These are phyloP conservation scores for Linnemannia exigua DNA, from an alignment of 192 early-diverging fungal species.

Conservation along the genomic window DNA sequence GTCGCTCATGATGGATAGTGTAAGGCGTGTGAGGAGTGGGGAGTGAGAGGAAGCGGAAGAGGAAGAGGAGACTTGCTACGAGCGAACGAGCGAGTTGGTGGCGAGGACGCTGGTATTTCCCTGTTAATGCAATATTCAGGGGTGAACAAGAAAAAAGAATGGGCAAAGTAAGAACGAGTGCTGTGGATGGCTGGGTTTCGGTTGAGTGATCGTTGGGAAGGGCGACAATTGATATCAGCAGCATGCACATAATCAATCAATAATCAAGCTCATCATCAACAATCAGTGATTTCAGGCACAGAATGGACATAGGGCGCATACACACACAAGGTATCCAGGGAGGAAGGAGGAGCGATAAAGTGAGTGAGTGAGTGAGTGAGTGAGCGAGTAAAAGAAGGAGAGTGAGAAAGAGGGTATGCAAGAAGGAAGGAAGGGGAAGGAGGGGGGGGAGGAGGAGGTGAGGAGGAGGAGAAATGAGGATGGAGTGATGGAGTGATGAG, in stretches of 20 bases:
- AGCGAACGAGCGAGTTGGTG: not conserved
- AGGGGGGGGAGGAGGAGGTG: not conserved
- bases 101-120: not conserved
- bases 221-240: not conserved
- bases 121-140: not conserved
- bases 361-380: constrained; percentile 5
- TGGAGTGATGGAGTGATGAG: not conserved
- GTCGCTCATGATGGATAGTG: constrained; percentile 4
- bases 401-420: not conserved
- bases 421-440: not conserved
- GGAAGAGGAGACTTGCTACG: not conserved
- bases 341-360: not conserved
- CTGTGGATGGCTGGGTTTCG: constrained; percentile 3
- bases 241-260: not conserved
- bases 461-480: constrained; percentile 1
- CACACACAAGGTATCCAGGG: not conserved
- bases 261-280: not conserved
- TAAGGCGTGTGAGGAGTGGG: not conserved
- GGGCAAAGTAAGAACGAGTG: not conserved
- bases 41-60: not conserved
- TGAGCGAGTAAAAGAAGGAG: not conserved
- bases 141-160: not conserved
- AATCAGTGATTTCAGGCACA: constrained; percentile 7
- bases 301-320: not conserved
- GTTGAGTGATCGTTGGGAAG: not conserved